phyloP scores from a whole-genome alignment of 495 filamentous ascomycete species.

The Opeltia flavorubescens region DNA sequence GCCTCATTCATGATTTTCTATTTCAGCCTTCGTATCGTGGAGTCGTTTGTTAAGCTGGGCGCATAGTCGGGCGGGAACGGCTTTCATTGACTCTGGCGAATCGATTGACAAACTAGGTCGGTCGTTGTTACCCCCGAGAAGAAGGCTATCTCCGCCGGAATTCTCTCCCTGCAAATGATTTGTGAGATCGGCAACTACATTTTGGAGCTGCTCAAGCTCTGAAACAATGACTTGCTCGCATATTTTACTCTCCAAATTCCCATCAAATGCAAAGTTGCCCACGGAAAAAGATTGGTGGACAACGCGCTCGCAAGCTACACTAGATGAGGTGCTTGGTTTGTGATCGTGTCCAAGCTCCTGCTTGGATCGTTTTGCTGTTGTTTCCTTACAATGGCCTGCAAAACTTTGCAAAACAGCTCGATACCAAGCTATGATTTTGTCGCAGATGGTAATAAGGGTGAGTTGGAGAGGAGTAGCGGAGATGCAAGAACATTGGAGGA shows the following conservation, averaged over 20 bases:
- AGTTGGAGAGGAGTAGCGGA: slow-evolving; percentile 2
- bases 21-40: too few relatives aligned
- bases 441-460: slow-evolving; percentile 5
- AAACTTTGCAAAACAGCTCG: slow-evolving; percentile 3
- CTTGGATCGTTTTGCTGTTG: too few relatives aligned
- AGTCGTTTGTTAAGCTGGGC: too few relatives aligned
- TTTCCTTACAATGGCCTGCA: not conserved
- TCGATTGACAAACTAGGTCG: too few relatives aligned
- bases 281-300: not conserved
- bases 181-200: not conserved
- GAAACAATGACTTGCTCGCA: not conserved
- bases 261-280: not conserved
- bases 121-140: too few relatives aligned
- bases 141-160: too few relatives aligned
- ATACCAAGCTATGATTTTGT: slow-evolving; percentile 9
- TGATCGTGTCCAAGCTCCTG: too few relatives aligned
- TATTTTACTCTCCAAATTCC: not conserved
- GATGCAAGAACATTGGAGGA: slow-evolving; percentile 2
- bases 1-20: too few relatives aligned
- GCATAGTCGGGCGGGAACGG: too few relatives aligned
- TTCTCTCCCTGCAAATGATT: not conserved
- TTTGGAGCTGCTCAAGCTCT: not conserved
- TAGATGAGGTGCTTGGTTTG: too few relatives aligned
- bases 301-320: not conserved
- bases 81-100: too few relatives aligned